Conservation (phyloP, 2,329 filamentous ascomycete genomes). For the Dactylellina parvicollis region DNA sequence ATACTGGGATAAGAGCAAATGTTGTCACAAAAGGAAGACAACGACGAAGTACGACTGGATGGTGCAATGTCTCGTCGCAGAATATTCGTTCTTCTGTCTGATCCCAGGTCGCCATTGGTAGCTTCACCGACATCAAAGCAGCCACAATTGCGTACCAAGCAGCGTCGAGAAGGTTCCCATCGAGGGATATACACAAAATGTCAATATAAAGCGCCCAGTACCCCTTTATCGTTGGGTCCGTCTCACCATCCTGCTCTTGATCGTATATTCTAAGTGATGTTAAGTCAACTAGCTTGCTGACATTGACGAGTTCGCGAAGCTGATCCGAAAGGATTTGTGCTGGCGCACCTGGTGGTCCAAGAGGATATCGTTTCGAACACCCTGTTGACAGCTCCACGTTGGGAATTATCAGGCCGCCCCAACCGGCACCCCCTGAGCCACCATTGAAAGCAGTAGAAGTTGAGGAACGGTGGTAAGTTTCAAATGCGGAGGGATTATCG, state of each 20-base stretch:
- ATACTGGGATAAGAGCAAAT: constrained; percentile 69
- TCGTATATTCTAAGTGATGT: constrained; percentile 55
- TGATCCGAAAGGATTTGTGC: constrained; percentile 82
- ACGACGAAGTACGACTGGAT: constrained; percentile 65
- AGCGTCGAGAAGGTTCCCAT: constrained; percentile 90
- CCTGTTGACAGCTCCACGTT: constrained; percentile 94
- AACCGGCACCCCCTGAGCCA: constrained; percentile 62
- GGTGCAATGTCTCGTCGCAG: constrained; percentile 67
- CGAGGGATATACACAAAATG: constrained; percentile 90
- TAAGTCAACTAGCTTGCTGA: constrained; percentile 53
- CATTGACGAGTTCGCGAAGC: constrained; percentile 63
- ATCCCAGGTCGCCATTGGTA: constrained; percentile 86
- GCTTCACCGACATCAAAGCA: constrained; percentile 77
- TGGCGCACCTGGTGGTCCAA: constrained; percentile 72
- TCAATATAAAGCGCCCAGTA: constrained; percentile 98
- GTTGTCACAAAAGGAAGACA: constrained; percentile 79
- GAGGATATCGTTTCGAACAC: constrained; percentile 83
- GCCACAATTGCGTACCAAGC: constrained; percentile 86
- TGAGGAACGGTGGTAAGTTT: constrained; percentile 57
- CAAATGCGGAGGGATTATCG: constrained; percentile 64
- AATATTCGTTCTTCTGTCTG: constrained; percentile 79
- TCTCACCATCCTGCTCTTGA: constrained; percentile 56
- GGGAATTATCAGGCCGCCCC: constrained; percentile 79
- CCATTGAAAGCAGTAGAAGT: constrained; percentile 59
- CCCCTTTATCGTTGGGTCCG: constrained; percentile 72